Evolutionary conservation across 108 stramenopile genomes (phyloP), one percentile per base, ranked within the genome.

Genomic region (Fragilaria radians): DNA sequence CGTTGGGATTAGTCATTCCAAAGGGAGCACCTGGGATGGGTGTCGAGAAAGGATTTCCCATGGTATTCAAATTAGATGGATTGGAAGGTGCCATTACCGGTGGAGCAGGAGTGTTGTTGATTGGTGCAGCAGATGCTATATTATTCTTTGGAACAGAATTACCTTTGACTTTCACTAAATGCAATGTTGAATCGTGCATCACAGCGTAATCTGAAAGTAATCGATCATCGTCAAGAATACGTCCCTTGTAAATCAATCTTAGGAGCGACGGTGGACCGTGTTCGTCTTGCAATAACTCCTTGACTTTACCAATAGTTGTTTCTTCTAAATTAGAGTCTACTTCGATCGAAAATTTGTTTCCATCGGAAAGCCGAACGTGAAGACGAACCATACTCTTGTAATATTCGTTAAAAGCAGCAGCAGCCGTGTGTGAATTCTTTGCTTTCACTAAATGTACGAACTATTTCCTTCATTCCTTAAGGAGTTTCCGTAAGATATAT

Each of bases 191-290:
- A 25, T 66, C 46, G 3, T 73, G 49, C 9, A 76, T 66, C 24
- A 85, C 73, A 0, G 72, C 83, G 67, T 89, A 88, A 62, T 88
- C 86, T 4, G 48, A 47, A 48, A 85, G 53, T 4, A 65, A 61
- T 17, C 79, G 76, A 9, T 68, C 60, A 32, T 95, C 94, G 60
- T 88, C 88, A n/a, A 98, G 63, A 33, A 95, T 95, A 19, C 93
- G 72, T 46, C 97, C 97, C 74, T 94, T 95, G 82, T 82, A 91
- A 47, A 98, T 89, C 51, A 98, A 71, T 42, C 94, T 78, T 70
- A 95, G 95, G 9, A 88, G 68, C 14, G 50, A 62, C 5, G 83
- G 70, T n/a, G 90, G 59, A 17, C 67, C 63, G 25, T 48, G 30
- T n/a, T 67, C 61, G 11, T 42, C 36, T 42, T 42, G 36, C 36